Percentiles rank a stretch among this genome's conserved stretches.
These are phyloP conservation scores for Paraglomus brasilianum DNA, from an alignment of 192 early-diverging fungal species.

Conservation along the genomic window DNA sequence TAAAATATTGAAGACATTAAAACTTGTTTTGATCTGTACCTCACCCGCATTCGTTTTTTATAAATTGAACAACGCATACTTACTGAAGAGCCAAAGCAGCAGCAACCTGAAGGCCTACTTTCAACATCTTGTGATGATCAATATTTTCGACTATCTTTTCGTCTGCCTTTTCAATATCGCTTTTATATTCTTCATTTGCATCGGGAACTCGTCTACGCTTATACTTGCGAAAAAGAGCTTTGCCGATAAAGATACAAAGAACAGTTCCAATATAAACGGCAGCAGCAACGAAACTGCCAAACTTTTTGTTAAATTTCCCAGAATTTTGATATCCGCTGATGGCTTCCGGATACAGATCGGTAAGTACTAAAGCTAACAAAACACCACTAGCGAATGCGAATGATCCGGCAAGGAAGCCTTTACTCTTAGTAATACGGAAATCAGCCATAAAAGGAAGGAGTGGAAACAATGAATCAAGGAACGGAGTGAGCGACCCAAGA, in stretches of 20 bases:
- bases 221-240: not conserved
- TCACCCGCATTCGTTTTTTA: not conserved
- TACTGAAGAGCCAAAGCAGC: slow-evolving; percentile 18
- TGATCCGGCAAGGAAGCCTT: slow-evolving; percentile 20
- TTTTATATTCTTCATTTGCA: not conserved
- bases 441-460: not conserved
- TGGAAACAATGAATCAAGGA: slow-evolving; percentile 19
- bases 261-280: slow-evolving; percentile 11
- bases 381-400: slow-evolving; percentile 3
- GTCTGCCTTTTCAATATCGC: not conserved
- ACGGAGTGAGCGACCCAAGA: slow-evolving; percentile 13
- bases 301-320: not conserved
- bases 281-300: not conserved
- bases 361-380: slow-evolving; percentile 11
- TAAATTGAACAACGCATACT: not conserved
- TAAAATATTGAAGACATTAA: not conserved
- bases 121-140: not conserved
- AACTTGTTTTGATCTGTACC: not conserved
- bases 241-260: not conserved
- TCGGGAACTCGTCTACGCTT: not conserved
- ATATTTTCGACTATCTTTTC: not conserved
- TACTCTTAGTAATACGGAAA: slow-evolving; percentile 10
- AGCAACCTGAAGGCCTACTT: slow-evolving; percentile 20
- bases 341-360: slow-evolving; percentile 20
- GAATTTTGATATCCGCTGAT: not conserved